A percentile compares a stretch with the other conserved stretches of the same genome.
These are phyloP conservation scores for Scleroderma bovista DNA, from an alignment of 768 basidiomycete genomes.

Conservation along the genomic window DNA sequence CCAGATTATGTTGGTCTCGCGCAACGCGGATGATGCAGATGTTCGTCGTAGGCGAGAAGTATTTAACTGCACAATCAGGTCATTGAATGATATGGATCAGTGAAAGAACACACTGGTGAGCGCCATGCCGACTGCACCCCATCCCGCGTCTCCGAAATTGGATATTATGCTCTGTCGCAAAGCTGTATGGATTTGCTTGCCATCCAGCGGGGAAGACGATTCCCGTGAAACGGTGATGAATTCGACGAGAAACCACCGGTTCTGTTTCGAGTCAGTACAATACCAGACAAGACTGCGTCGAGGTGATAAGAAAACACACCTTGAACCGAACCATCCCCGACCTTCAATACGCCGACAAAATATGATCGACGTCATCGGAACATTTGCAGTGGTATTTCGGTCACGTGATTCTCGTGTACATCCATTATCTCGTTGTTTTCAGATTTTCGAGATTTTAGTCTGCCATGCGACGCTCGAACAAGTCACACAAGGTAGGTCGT, in stretches of 20 bases:
- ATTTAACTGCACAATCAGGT: conserved; percentile 56
- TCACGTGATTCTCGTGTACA: conserved; percentile 13
- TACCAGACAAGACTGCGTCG: too few species aligned
- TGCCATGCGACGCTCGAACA: conserved; percentile 51
- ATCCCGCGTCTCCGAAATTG: conserved; percentile 82
- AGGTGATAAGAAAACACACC: neutral
- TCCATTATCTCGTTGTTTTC: neutral
- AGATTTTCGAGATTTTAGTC: neutral
- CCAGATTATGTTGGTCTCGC: conserved; percentile 71
- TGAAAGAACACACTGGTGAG: conserved; percentile 50
- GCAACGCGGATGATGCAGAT: conserved; percentile 84
- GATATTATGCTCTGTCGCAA: conserved; percentile 61
- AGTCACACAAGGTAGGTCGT: conserved; percentile 53
- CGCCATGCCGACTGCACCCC: conserved; percentile 73
- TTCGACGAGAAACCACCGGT: conserved; percentile 86
- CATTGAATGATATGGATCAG: neutral
- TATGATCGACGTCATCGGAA: too few species aligned
- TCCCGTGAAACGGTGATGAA: conserved; percentile 47
- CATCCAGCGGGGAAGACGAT: conserved; percentile 35
- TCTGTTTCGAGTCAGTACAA: conserved; percentile 40
- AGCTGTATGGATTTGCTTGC: conserved; percentile 64
- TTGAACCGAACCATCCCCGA: neutral
- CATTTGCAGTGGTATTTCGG: neutral
- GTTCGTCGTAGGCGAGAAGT: conserved; percentile 78
- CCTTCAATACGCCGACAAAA: too few species aligned